phyloP scores from a whole-genome alignment of 495 filamentous ascomycete genomes.

The Aspergillus incahuasiensis region DNA sequence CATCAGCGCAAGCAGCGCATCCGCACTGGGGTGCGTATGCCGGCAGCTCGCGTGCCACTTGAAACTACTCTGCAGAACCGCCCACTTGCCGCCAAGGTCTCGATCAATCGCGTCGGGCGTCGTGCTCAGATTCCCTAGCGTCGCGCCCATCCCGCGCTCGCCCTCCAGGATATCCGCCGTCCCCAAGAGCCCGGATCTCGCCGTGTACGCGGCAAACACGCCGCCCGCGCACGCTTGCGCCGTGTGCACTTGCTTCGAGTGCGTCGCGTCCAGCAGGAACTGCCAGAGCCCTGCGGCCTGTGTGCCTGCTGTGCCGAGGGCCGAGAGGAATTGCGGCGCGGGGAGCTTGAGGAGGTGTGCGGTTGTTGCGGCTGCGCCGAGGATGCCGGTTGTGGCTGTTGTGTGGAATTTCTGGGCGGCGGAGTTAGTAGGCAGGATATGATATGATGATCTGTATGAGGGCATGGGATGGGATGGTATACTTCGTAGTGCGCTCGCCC shows the following conservation, averaged over 20 bases:
- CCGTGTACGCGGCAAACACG: constrained; percentile 32
- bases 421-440: background rate
- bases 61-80: constrained; percentile 29
- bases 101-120: constrained; percentile 27
- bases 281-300: constrained; percentile 38
- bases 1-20: constrained; percentile 31
- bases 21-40: constrained; percentile 35
- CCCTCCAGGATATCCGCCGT: constrained; percentile 35
- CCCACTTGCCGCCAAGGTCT: constrained; percentile 24
- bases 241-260: constrained; percentile 38
- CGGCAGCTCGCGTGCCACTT: constrained; percentile 38
- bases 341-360: constrained; percentile 26
- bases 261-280: constrained; percentile 32
- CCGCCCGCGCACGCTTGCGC: constrained; percentile 35
- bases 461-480: background rate
- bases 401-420: constrained; percentile 28
- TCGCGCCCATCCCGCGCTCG: constrained; percentile 28
- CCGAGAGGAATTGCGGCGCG: constrained; percentile 21
- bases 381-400: constrained; percentile 30
- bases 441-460: too few species aligned
- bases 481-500: constrained; percentile 36
- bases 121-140: constrained; percentile 23
- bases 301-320: constrained; percentile 34
- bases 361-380: constrained; percentile 30
- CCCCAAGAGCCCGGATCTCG: constrained; percentile 27